Evolutionary conservation across 352 stramenopile genomes (phyloP).

Genomic region (Phytophthora meadii): DNA sequence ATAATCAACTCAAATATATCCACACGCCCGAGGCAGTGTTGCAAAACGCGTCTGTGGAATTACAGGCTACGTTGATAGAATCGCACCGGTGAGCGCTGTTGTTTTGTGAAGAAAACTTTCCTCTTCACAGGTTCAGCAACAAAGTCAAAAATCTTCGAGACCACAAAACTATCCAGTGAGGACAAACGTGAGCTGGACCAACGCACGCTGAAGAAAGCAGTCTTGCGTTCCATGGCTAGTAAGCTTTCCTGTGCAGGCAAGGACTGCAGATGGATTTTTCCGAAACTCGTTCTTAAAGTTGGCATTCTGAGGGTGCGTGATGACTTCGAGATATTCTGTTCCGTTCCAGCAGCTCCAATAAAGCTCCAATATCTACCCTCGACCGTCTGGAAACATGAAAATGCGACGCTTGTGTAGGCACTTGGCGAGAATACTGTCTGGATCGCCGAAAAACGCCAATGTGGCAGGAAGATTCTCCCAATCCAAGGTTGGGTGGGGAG

Average conservation of each 20-base stretch:
- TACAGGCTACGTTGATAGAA: too few species aligned
- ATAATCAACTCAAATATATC: too few species aligned
- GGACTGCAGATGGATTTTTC: background rate
- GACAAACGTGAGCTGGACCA: background rate
- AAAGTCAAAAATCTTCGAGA: background rate
- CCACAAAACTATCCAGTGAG: background rate
- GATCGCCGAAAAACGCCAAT: background rate
- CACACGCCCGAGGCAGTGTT: too few species aligned
- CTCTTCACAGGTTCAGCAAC: background rate
- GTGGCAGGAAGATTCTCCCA: background rate
- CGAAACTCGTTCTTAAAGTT: background rate
- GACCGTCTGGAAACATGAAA: too few species aligned
- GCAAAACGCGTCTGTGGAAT: too few species aligned
- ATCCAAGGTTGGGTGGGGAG: background rate
- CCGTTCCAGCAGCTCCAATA: background rate
- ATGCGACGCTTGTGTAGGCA: background rate
- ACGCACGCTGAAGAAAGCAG: background rate
- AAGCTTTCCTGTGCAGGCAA: background rate
- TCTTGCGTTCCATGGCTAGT: background rate
- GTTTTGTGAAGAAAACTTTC: background rate
- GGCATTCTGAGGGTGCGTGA: background rate
- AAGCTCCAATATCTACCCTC: background rate
- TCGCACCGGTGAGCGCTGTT: too few species aligned
- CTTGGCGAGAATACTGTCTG: background rate
- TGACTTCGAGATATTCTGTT: background rate